Conservation (phyloP, 2,329 filamentous ascomycete species). For the Fusarium abutilonis region DNA sequence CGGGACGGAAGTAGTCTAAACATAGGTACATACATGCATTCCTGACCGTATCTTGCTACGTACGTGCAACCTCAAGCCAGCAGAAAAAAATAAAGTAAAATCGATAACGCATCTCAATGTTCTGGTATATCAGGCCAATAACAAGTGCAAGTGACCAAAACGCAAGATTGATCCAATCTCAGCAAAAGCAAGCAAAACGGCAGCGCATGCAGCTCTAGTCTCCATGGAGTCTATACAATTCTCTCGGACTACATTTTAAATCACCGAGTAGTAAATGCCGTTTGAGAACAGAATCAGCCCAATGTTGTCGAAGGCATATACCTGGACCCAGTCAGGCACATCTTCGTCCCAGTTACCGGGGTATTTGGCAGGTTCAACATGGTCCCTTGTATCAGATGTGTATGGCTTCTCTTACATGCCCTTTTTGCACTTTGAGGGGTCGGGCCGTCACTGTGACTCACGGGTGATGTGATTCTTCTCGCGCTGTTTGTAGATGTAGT, state of each 20-base stretch:
- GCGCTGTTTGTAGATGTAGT: neutral
- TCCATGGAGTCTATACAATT: conserved; percentile 7
- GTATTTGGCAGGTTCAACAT: conserved; percentile 8
- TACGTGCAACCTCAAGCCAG: conserved; percentile 5
- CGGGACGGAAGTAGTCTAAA: conserved; percentile 9
- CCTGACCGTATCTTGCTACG: conserved; percentile 29
- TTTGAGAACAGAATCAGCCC: conserved; percentile 1
- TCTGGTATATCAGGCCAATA: neutral
- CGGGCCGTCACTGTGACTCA: conserved; percentile 27
- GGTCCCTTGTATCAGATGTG: conserved; percentile 25
- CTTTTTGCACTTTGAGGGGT: conserved; percentile 29
- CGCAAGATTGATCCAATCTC: conserved; percentile 33
- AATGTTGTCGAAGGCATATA: conserved; percentile 1
- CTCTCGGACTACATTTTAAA: neutral
- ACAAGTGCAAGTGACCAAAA: conserved; percentile 11
- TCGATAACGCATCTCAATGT: conserved; percentile 28
- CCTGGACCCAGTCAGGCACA: conserved; percentile 23
- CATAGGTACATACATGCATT: conserved; percentile 17
- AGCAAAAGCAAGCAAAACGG: conserved; percentile 37
- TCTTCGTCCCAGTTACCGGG: conserved; percentile 7
- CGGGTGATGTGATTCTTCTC: conserved; percentile 21
- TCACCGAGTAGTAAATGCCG: neutral
- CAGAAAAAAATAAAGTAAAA: neutral
- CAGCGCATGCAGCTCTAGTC: conserved; percentile 12
- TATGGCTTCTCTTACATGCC: conserved; percentile 8